Base-by-base conservation (phyloP, 441 rosid genomes). In the Jatropha podagrica region DNA sequence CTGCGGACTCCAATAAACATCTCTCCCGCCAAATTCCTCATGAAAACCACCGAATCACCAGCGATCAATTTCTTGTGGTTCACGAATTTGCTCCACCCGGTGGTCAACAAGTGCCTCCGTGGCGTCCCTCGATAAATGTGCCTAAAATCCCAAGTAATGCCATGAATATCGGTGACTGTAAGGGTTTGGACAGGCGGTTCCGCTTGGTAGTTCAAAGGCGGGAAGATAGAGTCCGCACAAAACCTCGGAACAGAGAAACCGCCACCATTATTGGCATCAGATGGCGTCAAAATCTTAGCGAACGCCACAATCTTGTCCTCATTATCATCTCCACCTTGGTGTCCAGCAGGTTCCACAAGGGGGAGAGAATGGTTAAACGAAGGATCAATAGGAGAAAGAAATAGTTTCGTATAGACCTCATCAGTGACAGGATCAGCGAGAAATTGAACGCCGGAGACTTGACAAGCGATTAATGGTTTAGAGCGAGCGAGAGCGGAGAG, bases 41-140 rank as follows among this genome's bases (percentile, higher is more conserved):
- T 92, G 77, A 92, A 95, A 2, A 95, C 92, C 8, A 93, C 92
- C 0, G 98, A 89, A 76, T 95, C 99, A 0, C 98, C 96, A 5
- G 99, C 97, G 66, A 95, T 86, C 1, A 95, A 85, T 81, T 88
- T 91, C 93, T 95, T 95, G 14, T 41, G 60, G 67, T 95, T 95
- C 4, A 95, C 97, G 75, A 93, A 95, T 84, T 93, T 95, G 81
- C 97, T 93, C 99, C 99, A 95, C 11, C 98, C 99, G 7, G 98
- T 91, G 63, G 98, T 93, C 41, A 95, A 82, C 80, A 93, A 75
- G 72, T 95, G 99, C 18, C 98, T 77, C 59, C 97, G 88, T 4
- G 98, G 98, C 14, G 97, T 95, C 11, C 98, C 97, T 9, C 95
- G 86, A 74, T 86, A 95, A 80, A 93, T 95, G 81, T 95, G 96